Conservation (phyloP, 306 rosid genomes). For the Dryas drummondii region DNA sequence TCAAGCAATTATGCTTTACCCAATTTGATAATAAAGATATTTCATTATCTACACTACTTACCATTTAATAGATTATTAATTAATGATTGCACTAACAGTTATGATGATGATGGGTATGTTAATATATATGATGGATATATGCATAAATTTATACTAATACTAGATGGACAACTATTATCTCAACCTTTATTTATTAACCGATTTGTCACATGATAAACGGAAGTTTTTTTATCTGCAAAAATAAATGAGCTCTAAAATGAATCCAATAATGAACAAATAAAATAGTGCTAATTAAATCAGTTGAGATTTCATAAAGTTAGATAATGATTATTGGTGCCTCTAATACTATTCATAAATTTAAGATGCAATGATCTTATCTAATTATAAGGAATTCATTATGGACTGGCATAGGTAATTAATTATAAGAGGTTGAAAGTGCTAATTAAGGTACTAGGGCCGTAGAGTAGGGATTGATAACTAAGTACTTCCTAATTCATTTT, state of each 20-base stretch:
- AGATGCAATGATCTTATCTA: too few relatives aligned
- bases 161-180: too few relatives aligned
- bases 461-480: constrained; percentile 3
- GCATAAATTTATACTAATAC: background rate
- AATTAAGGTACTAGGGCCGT: background rate
- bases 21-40: background rate
- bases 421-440: background rate
- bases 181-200: too few relatives aligned
- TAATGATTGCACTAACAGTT: background rate
- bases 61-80: constrained; percentile 1
- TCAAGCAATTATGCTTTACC: constrained; percentile 10
- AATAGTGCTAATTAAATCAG: too few relatives aligned
- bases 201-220: too few relatives aligned
- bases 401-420: background rate
- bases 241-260: too few relatives aligned
- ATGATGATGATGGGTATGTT: constrained; percentile 3
- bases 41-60: background rate
- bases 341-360: too few relatives aligned
- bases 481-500: constrained; percentile 1
- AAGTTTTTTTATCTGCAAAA: too few relatives aligned
- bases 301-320: too few relatives aligned
- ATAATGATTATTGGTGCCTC: too few relatives aligned
- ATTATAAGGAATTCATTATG: background rate
- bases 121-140: constrained; percentile 5
- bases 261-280: too few relatives aligned